Conservation (phyloP, 2,329 filamentous ascomycete species). For the Sclerotinia nivalis region DNA sequence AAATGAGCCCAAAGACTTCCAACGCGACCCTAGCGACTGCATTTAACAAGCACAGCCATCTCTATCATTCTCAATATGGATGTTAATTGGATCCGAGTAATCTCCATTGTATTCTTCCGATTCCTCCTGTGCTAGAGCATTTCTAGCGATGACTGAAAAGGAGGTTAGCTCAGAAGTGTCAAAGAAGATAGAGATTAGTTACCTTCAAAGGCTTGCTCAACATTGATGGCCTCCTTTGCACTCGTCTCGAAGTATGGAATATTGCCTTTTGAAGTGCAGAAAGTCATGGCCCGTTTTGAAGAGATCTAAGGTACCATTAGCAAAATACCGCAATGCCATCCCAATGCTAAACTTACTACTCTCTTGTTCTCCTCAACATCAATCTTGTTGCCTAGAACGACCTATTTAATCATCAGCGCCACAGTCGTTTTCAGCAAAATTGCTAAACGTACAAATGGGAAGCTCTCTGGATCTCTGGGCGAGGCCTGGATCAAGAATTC, state of each 20-base stretch:
- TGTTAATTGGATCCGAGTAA: conserved; percentile 97
- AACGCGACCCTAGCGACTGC: conserved; percentile 10
- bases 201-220: conserved; percentile 80
- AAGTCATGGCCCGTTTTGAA: conserved; percentile 93
- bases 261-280: conserved; percentile 94
- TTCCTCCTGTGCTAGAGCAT: conserved; percentile 94
- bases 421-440: conserved; percentile 15
- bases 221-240: conserved; percentile 97
- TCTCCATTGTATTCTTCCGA: conserved; percentile 97
- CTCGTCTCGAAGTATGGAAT: conserved; percentile 99
- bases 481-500: conserved; percentile 98
- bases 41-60: conserved; percentile 88
- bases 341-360: conserved; percentile 60
- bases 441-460: conserved; percentile 79
- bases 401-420: conserved; percentile 51
- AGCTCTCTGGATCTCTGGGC: conserved; percentile 93
- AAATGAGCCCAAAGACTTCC: conserved; percentile 18
- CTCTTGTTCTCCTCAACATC: conserved; percentile 98
- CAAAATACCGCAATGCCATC: not conserved
- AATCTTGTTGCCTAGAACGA: conserved; percentile 98
- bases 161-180: conserved; percentile 16
- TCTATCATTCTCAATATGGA: conserved; percentile 90
- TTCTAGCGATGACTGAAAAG: conserved; percentile 82
- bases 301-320: conserved; percentile 64
- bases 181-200: conserved; percentile 21